phyloP scores from a whole-genome alignment of 257 asterid genomes.

The Solanum sitiens region DNA sequence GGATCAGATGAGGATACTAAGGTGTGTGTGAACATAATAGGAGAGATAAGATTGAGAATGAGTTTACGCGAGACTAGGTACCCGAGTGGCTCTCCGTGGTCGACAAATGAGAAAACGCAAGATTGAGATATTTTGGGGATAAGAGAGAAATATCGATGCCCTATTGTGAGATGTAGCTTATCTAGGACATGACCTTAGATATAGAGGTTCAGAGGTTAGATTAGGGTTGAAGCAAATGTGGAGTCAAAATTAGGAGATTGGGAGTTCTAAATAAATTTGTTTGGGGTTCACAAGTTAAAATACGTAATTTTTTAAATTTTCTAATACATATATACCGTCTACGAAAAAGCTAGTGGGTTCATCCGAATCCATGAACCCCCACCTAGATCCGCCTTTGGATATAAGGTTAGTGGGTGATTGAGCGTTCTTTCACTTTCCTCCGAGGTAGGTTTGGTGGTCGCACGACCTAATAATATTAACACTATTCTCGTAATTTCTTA shows the following conservation, averaged over 20 bases:
- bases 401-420: not conserved
- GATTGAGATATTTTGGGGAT: not conserved
- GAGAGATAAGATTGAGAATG: not conserved
- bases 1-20: not conserved
- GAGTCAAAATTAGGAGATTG: too few relatives aligned
- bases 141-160: not conserved
- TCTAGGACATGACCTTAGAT: not conserved
- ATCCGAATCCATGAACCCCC: too few relatives aligned
- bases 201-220: accelerated
- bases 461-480: not conserved
- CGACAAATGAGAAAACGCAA: accelerated
- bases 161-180: not conserved
- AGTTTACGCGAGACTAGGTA: not conserved
- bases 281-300: too few relatives aligned
- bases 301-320: too few relatives aligned
- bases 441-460: not conserved
- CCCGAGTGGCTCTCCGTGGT: not conserved
- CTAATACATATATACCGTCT: too few relatives aligned
- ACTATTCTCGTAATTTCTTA: not conserved
- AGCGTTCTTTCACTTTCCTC: not conserved
- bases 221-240: not conserved
- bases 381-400: too few relatives aligned
- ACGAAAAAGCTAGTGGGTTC: too few relatives aligned
- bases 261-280: too few relatives aligned
- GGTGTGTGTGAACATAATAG: not conserved